These are phyloP conservation scores for Auricularia heimuer DNA, from an alignment of 768 basidiomycete genomes.

Conservation along the genomic window DNA sequence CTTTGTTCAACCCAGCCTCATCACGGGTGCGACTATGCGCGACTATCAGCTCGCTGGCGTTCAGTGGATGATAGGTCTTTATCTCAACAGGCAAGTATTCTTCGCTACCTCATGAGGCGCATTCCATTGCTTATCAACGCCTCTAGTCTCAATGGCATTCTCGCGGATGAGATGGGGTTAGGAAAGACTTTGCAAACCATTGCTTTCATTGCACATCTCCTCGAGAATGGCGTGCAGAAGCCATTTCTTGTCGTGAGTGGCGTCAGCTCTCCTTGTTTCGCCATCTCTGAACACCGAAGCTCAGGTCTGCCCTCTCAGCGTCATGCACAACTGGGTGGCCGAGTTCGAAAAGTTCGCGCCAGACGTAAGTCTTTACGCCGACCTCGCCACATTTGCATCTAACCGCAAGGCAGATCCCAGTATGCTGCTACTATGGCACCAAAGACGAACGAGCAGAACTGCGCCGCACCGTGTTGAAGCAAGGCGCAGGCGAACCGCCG, in stretches of 20 bases:
- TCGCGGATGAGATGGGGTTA: conserved; percentile 83
- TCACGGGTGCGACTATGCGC: conserved; percentile 81
- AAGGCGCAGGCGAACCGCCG: conserved; percentile 14
- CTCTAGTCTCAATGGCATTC: conserved; percentile 18
- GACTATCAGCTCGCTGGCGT: conserved; percentile 90
- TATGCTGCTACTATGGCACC: conserved; percentile 84
- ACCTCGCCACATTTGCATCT: not conserved
- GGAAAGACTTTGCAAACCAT: conserved; percentile 90
- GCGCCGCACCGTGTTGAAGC: conserved; percentile 49
- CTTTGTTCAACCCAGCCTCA: conserved; percentile 63
- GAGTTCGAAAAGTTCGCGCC: conserved; percentile 85
- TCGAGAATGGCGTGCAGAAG: conserved; percentile 55
- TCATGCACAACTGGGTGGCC: conserved; percentile 82
- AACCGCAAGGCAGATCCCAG: conserved; percentile 49
- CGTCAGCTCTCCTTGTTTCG: too few relatives aligned
- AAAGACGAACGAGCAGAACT: conserved; percentile 74
- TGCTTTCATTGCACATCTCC: conserved; percentile 83
- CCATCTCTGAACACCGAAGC: not conserved
- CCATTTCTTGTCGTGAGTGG: conserved; percentile 61
- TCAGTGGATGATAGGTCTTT: conserved; percentile 88
- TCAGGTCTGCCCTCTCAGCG: conserved; percentile 74
- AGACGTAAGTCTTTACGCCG: conserved; percentile 33
- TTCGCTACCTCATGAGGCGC: conserved; percentile 27
- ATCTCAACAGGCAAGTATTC: conserved; percentile 75
- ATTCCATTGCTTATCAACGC: not conserved